Conservation (phyloP, 306 rosid species). For the Luffa aegyptiaca region DNA sequence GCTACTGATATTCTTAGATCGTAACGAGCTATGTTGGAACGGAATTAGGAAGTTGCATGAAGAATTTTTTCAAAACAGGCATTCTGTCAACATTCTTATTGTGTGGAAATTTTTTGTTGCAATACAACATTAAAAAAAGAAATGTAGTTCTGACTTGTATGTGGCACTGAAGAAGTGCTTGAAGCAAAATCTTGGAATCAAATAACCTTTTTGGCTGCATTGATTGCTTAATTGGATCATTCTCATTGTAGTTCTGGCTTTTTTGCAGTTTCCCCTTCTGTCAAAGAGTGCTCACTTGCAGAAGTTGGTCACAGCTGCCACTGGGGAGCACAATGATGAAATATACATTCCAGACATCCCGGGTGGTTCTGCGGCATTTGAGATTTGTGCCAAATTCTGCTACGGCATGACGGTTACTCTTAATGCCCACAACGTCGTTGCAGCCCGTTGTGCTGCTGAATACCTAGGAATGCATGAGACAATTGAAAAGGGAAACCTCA, state of each 20-base stretch:
- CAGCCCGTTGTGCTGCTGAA: conserved; percentile 81
- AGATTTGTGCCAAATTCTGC: conserved; percentile 91
- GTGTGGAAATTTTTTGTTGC: neutral
- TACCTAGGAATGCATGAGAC: conserved; percentile 83
- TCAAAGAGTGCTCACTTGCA: conserved; percentile 81
- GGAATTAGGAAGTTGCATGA: neutral
- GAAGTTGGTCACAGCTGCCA: conserved; percentile 46
- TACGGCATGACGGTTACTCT: conserved; percentile 94
- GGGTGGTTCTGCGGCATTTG: conserved; percentile 80
- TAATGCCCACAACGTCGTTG: conserved; percentile 76
- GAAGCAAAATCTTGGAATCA: neutral
- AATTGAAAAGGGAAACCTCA: conserved; percentile 83
- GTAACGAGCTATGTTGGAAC: neutral
- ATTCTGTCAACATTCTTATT: neutral
- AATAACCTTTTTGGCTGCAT: neutral
- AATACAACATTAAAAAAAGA: neutral
- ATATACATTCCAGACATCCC: conserved; percentile 72
- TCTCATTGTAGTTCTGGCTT: too few relatives aligned
- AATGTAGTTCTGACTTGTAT: neutral
- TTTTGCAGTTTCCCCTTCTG: conserved; percentile 82
- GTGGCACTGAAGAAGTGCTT: neutral
- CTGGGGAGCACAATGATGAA: conserved; percentile 49
- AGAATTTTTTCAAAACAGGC: neutral
- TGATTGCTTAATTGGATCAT: neutral
- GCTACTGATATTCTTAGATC: neutral